Percentiles rank a stretch among this genome's conserved stretches.
These are phyloP conservation scores for Truncatella angustata DNA, from an alignment of 2,329 filamentous ascomycete genomes.

Conservation along the genomic window DNA sequence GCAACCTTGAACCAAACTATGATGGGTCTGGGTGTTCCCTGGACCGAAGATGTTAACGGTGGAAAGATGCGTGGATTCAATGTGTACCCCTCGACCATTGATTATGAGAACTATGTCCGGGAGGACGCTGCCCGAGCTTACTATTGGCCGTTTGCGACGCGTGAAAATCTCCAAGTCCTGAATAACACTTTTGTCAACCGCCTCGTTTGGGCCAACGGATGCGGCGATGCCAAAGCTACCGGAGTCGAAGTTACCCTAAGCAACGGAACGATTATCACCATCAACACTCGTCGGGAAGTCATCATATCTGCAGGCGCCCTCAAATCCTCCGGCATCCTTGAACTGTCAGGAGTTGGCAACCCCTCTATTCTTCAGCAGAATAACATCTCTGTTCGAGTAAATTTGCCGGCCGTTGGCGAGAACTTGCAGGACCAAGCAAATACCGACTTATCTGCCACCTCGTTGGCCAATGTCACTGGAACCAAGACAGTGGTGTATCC, in stretches of 20 bases:
- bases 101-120: constrained; percentile 34
- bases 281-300: constrained; percentile 26
- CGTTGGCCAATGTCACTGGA: constrained; percentile 20
- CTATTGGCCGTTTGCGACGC: constrained; percentile 38
- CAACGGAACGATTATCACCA: constrained; percentile 16
- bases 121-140: constrained; percentile 46
- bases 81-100: constrained; percentile 39
- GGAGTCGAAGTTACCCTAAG: constrained; percentile 28
- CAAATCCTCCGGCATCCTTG: constrained; percentile 19
- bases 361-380: constrained; percentile 33
- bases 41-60: constrained; percentile 39
- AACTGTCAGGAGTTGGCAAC: constrained; percentile 25
- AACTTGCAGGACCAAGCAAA: constrained; percentile 38
- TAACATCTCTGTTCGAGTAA: constrained; percentile 31
- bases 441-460: constrained; percentile 28
- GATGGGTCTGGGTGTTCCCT: constrained; percentile 30
- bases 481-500: constrained; percentile 1
- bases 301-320: constrained; percentile 33
- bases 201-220: constrained; percentile 32
- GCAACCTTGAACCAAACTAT: constrained; percentile 34
- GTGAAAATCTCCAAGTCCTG: constrained; percentile 41
- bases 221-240: constrained; percentile 14
- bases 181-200: constrained; percentile 38
- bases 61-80: constrained; percentile 42
- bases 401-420: constrained; percentile 36